Evolutionary conservation across 768 basidiomycete genomes (phyloP).

Genomic region (Boletus insuetus): DNA sequence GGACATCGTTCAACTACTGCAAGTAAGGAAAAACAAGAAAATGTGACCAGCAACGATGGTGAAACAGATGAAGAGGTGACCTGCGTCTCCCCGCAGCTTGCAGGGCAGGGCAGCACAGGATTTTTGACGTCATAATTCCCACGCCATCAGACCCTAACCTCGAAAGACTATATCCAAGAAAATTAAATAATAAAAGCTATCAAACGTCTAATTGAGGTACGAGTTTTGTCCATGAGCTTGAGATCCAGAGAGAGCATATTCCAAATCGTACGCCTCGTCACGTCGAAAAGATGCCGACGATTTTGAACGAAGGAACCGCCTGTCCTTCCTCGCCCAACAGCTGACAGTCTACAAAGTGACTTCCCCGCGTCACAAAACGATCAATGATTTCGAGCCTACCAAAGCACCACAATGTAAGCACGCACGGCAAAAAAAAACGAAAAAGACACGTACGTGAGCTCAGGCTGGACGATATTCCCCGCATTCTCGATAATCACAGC

Average conservation of each 20-base stretch:
- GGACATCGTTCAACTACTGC: constrained; percentile 10
- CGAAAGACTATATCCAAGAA: background rate
- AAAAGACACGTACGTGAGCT: constrained; percentile 59
- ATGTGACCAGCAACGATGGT: background rate
- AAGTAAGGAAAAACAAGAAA: background rate
- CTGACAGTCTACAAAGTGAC: constrained; percentile 92
- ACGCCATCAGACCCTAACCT: constrained; percentile 12
- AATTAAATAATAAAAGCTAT: too few relatives aligned
- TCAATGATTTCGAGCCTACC: constrained; percentile 83
- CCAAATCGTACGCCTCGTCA: constrained; percentile 28
- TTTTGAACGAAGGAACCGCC: constrained; percentile 78
- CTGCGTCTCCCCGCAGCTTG: background rate
- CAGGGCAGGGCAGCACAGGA: constrained; percentile 1
- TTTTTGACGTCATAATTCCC: constrained; percentile 21
- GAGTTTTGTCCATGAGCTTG: background rate
- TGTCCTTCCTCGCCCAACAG: constrained; percentile 85
- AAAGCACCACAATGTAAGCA: constrained; percentile 4
- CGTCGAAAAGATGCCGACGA: constrained; percentile 86
- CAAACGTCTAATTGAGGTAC: background rate
- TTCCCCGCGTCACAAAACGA: constrained; percentile 76
- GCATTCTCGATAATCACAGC: constrained; percentile 76
- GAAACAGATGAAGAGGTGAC: background rate
- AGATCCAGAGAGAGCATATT: background rate
- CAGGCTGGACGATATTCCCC: constrained; percentile 57
- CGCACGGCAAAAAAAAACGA: background rate